Percentiles rank a stretch among this genome's conserved stretches.
Conservation (phyloP, 768 basidiomycete genomes). For the Nidularia pulvinata region DNA sequence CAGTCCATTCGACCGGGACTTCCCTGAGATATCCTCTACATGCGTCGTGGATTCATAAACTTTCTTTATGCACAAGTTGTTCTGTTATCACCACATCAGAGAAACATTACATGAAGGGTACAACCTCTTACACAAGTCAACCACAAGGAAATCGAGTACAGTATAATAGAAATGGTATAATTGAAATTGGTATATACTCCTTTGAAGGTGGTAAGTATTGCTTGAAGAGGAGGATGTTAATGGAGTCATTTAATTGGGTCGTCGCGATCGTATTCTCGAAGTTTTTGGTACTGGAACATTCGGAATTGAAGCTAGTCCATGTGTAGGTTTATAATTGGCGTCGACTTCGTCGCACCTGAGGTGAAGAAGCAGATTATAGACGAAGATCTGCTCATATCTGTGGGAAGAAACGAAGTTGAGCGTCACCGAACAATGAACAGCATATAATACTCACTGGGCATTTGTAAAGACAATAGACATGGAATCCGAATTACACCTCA, state of each 20-base stretch:
- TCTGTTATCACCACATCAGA: too few relatives aligned
- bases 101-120: too few relatives aligned
- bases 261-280: conserved; percentile 58
- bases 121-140: too few relatives aligned
- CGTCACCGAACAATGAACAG: background rate
- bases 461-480: conserved; percentile 91
- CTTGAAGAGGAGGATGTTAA: too few relatives aligned
- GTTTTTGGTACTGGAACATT: conserved; percentile 41
- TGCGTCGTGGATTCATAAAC: too few relatives aligned
- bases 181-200: background rate
- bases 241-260: conserved; percentile 30
- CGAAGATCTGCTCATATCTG: conserved; percentile 89
- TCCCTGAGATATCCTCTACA: too few relatives aligned
- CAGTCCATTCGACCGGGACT: too few relatives aligned
- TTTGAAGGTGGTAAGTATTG: background rate
- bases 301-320: conserved; percentile 75
- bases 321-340: conserved; percentile 71
- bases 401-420: conserved; percentile 7
- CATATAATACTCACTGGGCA: conserved; percentile 64
- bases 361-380: conserved; percentile 81
- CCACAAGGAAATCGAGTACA: too few relatives aligned
- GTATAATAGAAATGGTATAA: too few relatives aligned
- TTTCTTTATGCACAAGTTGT: too few relatives aligned
- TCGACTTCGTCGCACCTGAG: conserved; percentile 80
- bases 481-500: conserved; percentile 86